These are phyloP conservation scores for Annulohypoxylon nitens DNA, from an alignment of 495 filamentous ascomycete genomes.

Conservation along the genomic window DNA sequence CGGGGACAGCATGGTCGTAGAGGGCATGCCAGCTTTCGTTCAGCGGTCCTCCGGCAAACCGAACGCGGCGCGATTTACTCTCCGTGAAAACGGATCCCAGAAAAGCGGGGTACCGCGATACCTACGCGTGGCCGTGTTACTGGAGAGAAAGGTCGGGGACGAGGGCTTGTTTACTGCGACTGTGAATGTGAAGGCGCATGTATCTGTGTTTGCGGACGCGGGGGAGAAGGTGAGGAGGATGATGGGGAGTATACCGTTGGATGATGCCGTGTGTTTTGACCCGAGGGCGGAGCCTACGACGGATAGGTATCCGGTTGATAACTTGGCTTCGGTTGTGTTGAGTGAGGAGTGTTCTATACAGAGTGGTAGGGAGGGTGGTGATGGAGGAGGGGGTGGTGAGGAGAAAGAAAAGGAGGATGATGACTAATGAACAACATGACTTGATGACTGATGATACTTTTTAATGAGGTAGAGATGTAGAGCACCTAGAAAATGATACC, in stretches of 20 bases:
- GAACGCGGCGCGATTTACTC: slow-evolving; percentile 34
- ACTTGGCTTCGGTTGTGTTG: slow-evolving; percentile 12
- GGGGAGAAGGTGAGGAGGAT: slow-evolving; percentile 17
- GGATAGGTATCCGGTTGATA: slow-evolving; percentile 23
- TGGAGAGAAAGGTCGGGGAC: slow-evolving; percentile 25
- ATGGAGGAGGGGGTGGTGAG: background rate
- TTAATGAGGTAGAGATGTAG: background rate
- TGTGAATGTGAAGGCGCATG: slow-evolving; percentile 20
- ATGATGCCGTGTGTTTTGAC: slow-evolving; percentile 44
- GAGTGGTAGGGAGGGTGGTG: slow-evolving; percentile 1
- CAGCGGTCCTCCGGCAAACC: slow-evolving; percentile 23
- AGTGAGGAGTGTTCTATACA: slow-evolving; percentile 13
- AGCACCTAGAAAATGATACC: background rate
- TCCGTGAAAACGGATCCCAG: slow-evolving; percentile 39
- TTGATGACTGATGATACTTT: background rate
- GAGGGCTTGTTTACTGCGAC: slow-evolving; percentile 23
- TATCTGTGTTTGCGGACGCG: slow-evolving; percentile 11
- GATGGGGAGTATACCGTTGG: slow-evolving; percentile 21
- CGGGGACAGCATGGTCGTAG: slow-evolving; percentile 25
- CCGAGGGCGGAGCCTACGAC: slow-evolving; percentile 27
- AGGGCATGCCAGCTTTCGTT: slow-evolving; percentile 16
- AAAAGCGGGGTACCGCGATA: slow-evolving; percentile 33
- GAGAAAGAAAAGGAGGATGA: background rate
- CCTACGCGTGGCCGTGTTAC: slow-evolving; percentile 37
- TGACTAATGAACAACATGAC: background rate